Evolutionary conservation across 2,329 filamentous ascomycete genomes (phyloP).

Genomic region (Volutella citrinella): DNA sequence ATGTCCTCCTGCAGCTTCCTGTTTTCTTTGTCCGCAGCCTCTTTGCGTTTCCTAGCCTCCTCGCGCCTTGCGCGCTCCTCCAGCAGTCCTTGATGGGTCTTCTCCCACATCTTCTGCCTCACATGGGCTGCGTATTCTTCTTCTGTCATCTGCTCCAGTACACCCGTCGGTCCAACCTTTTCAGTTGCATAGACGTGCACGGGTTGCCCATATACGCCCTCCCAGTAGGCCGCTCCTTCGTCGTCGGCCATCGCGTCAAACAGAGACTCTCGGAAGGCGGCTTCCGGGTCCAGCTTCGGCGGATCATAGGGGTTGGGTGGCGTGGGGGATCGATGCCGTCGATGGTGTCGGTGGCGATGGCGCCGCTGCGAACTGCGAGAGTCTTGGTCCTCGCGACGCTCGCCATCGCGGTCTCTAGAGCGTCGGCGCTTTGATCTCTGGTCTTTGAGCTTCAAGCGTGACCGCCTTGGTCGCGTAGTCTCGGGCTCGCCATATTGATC

Average conservation of each 20-base stretch:
- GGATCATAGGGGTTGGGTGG: conserved; percentile 46
- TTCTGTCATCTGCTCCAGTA: conserved; percentile 83
- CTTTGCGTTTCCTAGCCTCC: conserved; percentile 48
- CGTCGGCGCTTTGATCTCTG: conserved; percentile 26
- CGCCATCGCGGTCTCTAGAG: conserved; percentile 18
- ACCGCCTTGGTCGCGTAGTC: conserved; percentile 25
- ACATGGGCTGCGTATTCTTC: conserved; percentile 90
- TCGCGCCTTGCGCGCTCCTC: conserved; percentile 69
- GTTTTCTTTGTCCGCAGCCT: conserved; percentile 48
- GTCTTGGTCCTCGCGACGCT: conserved; percentile 24
- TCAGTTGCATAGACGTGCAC: conserved; percentile 73
- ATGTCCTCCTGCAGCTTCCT: conserved; percentile 59
- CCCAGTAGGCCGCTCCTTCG: conserved; percentile 93
- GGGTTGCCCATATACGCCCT: conserved; percentile 92
- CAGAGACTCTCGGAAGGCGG: conserved; percentile 86
- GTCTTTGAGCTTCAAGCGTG: conserved; percentile 34
- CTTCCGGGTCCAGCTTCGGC: conserved; percentile 59
- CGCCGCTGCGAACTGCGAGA: conserved; percentile 19
- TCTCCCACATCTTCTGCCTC: conserved; percentile 90
- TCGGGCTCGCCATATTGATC: conserved; percentile 14
- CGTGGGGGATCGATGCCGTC: conserved; percentile 41
- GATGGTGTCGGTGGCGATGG: conserved; percentile 30
- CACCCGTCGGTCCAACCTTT: conserved; percentile 41
- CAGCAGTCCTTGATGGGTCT: conserved; percentile 78
- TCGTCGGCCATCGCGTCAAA: conserved; percentile 98